Conservation (phyloP, 768 basidiomycete genomes). For the Porpolomopsis calyptriformis region DNA sequence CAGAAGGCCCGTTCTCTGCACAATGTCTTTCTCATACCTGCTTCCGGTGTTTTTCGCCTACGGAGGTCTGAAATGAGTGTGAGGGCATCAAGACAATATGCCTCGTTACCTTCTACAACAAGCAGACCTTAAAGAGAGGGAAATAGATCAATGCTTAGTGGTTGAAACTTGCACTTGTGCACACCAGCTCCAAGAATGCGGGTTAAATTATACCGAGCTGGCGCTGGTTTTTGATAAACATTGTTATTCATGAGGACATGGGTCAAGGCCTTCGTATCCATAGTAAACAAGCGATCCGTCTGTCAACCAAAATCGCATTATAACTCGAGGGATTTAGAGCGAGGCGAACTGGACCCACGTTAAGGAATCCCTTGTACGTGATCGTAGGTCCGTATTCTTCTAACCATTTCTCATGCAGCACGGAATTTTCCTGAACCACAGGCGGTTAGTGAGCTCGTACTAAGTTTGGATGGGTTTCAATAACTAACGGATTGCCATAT, state of each 20-base stretch:
- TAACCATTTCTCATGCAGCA: slow-evolving; percentile 37
- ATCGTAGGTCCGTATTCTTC: slow-evolving; percentile 37
- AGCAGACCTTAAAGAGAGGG: slow-evolving; percentile 33
- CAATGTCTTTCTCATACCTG: slow-evolving; percentile 23
- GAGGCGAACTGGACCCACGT: slow-evolving; percentile 22
- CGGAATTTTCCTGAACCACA: slow-evolving; percentile 26
- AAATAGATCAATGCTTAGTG: background rate
- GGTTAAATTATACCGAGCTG: slow-evolving; percentile 25
- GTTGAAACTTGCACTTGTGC: background rate
- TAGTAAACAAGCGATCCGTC: slow-evolving; percentile 38
- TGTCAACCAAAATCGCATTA: slow-evolving; percentile 8
- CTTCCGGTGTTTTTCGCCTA: slow-evolving; percentile 31
- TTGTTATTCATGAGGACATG: slow-evolving; percentile 51
- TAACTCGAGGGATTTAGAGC: background rate
- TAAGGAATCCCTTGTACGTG: slow-evolving; percentile 33
- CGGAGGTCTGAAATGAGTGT: background rate
- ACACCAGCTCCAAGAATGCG: slow-evolving; percentile 35
- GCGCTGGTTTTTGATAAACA: slow-evolving; percentile 46
- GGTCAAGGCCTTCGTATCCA: slow-evolving; percentile 51
- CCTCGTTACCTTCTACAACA: slow-evolving; percentile 27
- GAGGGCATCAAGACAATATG: background rate
- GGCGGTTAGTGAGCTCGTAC: background rate
- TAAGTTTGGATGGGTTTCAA: background rate
- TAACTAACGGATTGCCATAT: slow-evolving; percentile 32
- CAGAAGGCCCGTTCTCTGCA: background rate